Base-by-base conservation (phyloP, 2,329 filamentous ascomycete genomes). In the Fusarium hainanense region DNA sequence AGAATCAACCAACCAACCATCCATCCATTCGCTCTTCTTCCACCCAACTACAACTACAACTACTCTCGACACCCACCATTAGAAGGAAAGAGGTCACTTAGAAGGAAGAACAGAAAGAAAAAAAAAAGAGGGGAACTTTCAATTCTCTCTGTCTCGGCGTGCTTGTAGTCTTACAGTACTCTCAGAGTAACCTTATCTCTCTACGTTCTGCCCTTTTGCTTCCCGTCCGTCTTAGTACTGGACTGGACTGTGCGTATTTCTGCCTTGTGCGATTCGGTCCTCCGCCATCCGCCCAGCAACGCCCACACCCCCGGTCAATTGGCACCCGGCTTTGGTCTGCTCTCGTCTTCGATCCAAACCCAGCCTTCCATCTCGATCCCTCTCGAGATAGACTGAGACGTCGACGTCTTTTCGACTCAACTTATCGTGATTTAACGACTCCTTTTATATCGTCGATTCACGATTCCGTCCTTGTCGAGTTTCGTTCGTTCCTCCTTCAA, bases 241-340 rank as follows among this genome's bases (percentile, higher is more conserved):
- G 34, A 37, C 43, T 54, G 67, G 60, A 48, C 68, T 70, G 68
- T 71, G 68, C 68, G 52, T 69, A 66, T 69, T 66, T 70, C 51
- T 44, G 56, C 66, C 56, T 67, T 54, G 59, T 66, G 70, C 63
- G 34, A 58, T 70, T 72, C 59, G 57, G 60, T 68, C 68, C 63
- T 71, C 61, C 56, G 28, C 61, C 61, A 74, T 71, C 70, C 59
- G 70, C 71, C 73, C 69, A 74, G 73, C 73, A 75, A 75, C 73
- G 70, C 54, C 58, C 42, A 34, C 9, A 23, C 42, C 67, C 69
- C 72, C 57, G 63, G 66, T 70, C 66, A 66, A 57, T 66, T 74
- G 58, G 56, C 59, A 69, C 68, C 34, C 59, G 61, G 63, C 10
- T 42, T 25, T 52, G 34, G 49, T 52, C 34, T 52, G 14, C 49